phyloP scores from a whole-genome alignment of 139 green algal genomes.

The Mychonastes homosphaera region DNA sequence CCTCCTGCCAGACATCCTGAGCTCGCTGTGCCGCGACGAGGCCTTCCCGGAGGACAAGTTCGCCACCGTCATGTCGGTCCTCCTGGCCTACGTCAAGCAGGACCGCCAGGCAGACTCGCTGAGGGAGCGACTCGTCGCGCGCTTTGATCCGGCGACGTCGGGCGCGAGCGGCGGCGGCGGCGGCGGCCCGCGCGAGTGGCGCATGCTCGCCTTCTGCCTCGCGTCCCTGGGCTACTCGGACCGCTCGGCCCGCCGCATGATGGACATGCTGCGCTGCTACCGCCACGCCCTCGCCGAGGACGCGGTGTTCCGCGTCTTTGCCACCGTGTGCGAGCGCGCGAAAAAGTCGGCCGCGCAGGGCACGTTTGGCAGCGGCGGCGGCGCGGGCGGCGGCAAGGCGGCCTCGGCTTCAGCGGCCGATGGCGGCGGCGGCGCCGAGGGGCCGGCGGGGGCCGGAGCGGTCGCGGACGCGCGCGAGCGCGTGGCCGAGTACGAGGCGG shows the following conservation, averaged over 20 bases:
- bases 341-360: not conserved
- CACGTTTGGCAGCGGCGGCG: not conserved
- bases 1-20: constrained; percentile 87
- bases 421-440: not conserved
- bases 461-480: not conserved
- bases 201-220: constrained; percentile 78
- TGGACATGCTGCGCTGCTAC: constrained; percentile 65
- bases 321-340: not conserved
- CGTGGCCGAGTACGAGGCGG: constrained; percentile 12
- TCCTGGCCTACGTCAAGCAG: constrained; percentile 74
- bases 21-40: constrained; percentile 38
- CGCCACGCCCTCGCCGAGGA: constrained; percentile 59
- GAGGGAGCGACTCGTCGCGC: constrained; percentile 13
- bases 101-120: constrained; percentile 26
- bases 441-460: not conserved
- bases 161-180: not conserved
- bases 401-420: not conserved
- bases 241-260: constrained; percentile 56
- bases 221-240: constrained; percentile 66
- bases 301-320: constrained; percentile 24
- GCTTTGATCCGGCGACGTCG: constrained; percentile 11
- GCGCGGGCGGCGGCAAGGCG: not conserved
- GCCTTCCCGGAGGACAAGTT: constrained; percentile 39
- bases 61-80: constrained; percentile 54
- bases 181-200: constrained; percentile 39